Evolutionary conservation across 257 asterid genomes (phyloP), one percentile per base, ranked within the genome.

Genomic region (Solanum stenotomum): DNA sequence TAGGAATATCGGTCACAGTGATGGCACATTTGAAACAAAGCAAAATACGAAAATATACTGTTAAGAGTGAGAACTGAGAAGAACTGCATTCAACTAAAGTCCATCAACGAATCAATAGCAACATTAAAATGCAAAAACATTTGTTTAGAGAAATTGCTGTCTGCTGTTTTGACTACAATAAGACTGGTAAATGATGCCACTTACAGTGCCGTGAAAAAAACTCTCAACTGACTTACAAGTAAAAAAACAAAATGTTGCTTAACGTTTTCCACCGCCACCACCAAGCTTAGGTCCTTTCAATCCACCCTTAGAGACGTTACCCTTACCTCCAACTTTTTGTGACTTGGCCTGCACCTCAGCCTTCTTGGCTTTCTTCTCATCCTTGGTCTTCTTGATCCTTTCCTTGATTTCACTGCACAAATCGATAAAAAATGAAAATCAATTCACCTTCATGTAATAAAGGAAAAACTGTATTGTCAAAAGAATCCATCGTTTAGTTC

Each of bases 221-320:
- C 37, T 42, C 85, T 81, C 68, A 81, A 79, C 85, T 10, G 70
- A 46, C 42, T 81, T 29, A 5, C 42, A 29, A 81, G 29, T 33
- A 10, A 49, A 71, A 40, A 20, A 49, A 81, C 29, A 81, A 31
- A 81, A 9, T 27, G 2, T 25, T 27, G 34, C 33, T 91, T 84
- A 94, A 35, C 98, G 98, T 92, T 95, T 96, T 75, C 98, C 98
- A 10, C 98, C 96, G 0, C 98, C 98, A 0, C 98, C 98, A 15
- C 98, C 98, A 22, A 94, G 37, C 94, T 96, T 95, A 29, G 98
- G 98, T 12, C 98, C 98, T 89, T 94, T 95, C 0, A 92, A 25
- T 59, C 56, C 92, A 18, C 95, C 94, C 90, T 91, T 95, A 37
- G 96, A 78, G 5, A 93, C 85, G 16, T 89, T 93, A 42, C 92